Percentiles rank a stretch among this genome's conserved stretches.
Conservation (phyloP, 768 basidiomycete genomes). For the Suillus brevipes region DNA sequence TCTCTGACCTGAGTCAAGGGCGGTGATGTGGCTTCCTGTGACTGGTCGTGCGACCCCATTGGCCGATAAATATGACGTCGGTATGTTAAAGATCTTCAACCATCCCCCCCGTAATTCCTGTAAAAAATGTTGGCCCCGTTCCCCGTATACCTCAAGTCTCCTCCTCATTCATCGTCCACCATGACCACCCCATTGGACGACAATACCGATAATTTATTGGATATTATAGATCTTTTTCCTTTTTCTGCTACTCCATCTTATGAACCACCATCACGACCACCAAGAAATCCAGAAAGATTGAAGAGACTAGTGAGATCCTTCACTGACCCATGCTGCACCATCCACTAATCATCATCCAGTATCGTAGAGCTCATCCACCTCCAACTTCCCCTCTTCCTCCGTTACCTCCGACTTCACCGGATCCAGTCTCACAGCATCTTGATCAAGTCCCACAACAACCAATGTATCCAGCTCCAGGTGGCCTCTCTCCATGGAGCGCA, state of each 20-base stretch:
- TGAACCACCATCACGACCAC: neutral
- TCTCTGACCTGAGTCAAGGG: neutral
- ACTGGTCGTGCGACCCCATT: neutral
- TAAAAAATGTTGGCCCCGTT: neutral
- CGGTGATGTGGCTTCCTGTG: too few relatives aligned
- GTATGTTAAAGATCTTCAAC: too few relatives aligned
- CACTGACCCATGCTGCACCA: too few relatives aligned
- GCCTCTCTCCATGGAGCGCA: neutral
- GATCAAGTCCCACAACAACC: too few relatives aligned
- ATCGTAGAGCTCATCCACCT: neutral
- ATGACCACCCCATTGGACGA: neutral
- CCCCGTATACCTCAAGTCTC: neutral
- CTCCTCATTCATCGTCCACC: neutral
- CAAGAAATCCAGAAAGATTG: neutral
- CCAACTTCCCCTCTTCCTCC: constrained; percentile 5
- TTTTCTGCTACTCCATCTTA: neutral
- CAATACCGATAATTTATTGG: neutral
- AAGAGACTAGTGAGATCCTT: neutral
- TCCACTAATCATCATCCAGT: neutral
- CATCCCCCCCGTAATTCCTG: fast-evolving
- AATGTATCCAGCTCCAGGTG: neutral
- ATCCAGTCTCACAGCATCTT: neutral
- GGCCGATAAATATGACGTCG: constrained; percentile 1
- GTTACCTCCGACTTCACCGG: neutral
- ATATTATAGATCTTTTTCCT: neutral